Base-by-base conservation (phyloP, 73 alveolate genomes). In the Paramecium tetraurelia region DNA sequence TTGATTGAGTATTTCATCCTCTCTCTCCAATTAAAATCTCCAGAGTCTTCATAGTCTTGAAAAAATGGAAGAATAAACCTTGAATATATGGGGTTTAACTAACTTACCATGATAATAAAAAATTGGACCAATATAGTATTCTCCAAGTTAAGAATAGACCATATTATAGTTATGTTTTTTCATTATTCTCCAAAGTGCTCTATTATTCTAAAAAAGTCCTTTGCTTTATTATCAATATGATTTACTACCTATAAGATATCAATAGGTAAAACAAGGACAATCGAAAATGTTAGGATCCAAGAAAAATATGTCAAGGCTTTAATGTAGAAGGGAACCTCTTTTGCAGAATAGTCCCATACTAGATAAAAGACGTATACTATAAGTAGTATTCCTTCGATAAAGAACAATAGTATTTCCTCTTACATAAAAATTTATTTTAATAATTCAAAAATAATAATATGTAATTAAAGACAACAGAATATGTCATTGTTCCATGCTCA, bases 211-310 rank as follows among this genome's bases (percentile, higher is more conserved):
- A n/a, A 53, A 18, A 20, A 16, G n/a, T 53, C 21, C 69, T 53
- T 53, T 53, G 69, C 69, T 53, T 53, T 16, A 53, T 18, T 53
- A 53, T 53, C 27, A 53, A 53, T 4, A 53, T n/a, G 9, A 53
- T 18, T n/a, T 27, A 27, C 21, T 85, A 85, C 93, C 22, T 86
- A 36, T 48, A 43, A 59, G 7, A 89, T 89, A 29, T 89, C 94
- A 2, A 70, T 46, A 22, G 94, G 94, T 12, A 89, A 63, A 11
- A 89, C 44, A 5, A 89, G 57, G 38, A 89, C 94, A 16, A 89
- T 70, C 5, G 92, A 77, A 41, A 89, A 89, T 12, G 94, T 59
- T 24, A 89, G 29, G 35, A 89, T 68, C 94, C 94, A 89, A 4
- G 94, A 68, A 44, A 89, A 59, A 70, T 27, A 89, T 41, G 94